Base-by-base conservation (phyloP, 106 monocot species). In the Triglochin maritima region DNA sequence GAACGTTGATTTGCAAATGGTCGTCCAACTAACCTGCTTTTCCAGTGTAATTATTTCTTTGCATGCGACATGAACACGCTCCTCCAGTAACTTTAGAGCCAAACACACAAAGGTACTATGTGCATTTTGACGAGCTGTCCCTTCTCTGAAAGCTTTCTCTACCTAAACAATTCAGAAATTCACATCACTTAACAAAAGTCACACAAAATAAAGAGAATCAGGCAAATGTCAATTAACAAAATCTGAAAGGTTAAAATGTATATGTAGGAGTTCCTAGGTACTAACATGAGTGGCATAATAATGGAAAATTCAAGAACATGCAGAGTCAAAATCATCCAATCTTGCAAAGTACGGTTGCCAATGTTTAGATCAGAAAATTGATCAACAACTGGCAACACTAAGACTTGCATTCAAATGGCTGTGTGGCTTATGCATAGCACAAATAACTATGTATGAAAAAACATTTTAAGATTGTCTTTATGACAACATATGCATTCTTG, bases 61-160 rank as follows among this genome's bases (percentile, higher is more conserved):
- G 80, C 96, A 96, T 67, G 96, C 95, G 63, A 96, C 83, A 73
- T 85, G 90, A 67, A 96, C 66, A 56, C 85, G 85, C 53, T 91
- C 90, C 77, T 96, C 95, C 57, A 96, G 58, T 73, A 96, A 75
- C 59, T 91, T 85, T 64, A 96, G 64, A 7, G 96, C 83, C 56
- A 96, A 83, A 57, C 82, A 86, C 57, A 91, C 82, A 82, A 96
- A 96, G 51, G 85, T 76, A 56, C 85, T 83, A 64, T 96, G 90
- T 47, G 90, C 87, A 86, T 96, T 96, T 72, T 96, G 96, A 7
- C 88, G 85, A 9, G 96, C 86, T 44, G 90, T 96, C 62, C 88
- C 87, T 86, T 96, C 96, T 78, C 96, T 90, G 74, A 90, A 96
- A 74, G 96, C 90, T 78, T 96, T 91, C 67, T 96, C 96, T 58